phyloP scores from a whole-genome alignment of 441 rosid species.

The Erysimum pusillum region DNA sequence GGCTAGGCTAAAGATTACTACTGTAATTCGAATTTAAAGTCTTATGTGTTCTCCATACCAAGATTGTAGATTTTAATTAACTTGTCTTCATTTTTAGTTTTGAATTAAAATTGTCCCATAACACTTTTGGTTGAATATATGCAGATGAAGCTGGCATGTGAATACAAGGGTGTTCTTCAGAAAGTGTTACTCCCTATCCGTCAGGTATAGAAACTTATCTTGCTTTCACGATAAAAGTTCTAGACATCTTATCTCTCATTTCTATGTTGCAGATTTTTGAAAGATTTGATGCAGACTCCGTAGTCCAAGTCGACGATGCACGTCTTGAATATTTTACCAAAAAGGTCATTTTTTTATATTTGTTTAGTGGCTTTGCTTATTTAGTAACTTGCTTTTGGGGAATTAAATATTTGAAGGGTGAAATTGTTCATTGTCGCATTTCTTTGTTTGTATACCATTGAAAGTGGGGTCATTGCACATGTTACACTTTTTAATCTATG shows the following conservation, averaged over 20 bases:
- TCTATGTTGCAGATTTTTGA: conserved; percentile 73
- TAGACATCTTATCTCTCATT: conserved; percentile 31
- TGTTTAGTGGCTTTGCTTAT: not conserved
- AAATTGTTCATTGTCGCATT: conserved; percentile 1
- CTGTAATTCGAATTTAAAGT: conserved; percentile 3
- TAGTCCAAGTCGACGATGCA: conserved; percentile 70
- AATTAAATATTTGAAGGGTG: conserved; percentile 20
- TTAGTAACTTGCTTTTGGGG: conserved; percentile 21
- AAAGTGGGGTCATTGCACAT: conserved; percentile 16
- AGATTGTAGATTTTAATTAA: conserved; percentile 5
- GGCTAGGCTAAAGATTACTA: conserved; percentile 17
- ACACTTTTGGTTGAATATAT: conserved; percentile 10
- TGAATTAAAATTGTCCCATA: not conserved
- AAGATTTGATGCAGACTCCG: conserved; percentile 73
- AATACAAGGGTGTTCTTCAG: conserved; percentile 85
- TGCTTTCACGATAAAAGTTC: not conserved
- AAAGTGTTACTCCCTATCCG: conserved; percentile 84
- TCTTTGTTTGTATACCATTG: conserved; percentile 29
- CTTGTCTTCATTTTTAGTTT: conserved; percentile 24
- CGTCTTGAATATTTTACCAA: conserved; percentile 85
- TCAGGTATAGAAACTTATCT: conserved; percentile 64
- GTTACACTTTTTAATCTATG: not conserved
- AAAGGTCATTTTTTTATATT: conserved; percentile 65
- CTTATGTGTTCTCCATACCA: conserved; percentile 11
- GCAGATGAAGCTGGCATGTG: conserved; percentile 72